Base-by-base conservation (phyloP, 345 rosid species). In the Jatropha curcas region DNA sequence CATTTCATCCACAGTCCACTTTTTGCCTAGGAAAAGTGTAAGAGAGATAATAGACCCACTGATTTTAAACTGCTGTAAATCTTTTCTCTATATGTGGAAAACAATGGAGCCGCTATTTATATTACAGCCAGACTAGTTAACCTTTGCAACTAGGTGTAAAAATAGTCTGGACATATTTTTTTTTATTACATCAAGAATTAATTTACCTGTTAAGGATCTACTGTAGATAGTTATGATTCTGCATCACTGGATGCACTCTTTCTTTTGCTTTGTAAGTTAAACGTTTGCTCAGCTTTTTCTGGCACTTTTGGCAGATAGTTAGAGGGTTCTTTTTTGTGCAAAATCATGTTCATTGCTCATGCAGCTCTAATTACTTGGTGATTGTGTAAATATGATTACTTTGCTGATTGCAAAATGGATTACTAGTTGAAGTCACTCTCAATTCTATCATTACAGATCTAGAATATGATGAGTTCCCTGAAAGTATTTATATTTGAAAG, bases 401-500 rank as follows among this genome's bases (percentile, higher is more conserved):
- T 0, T 57, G 55, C 6, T 51, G 11, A 51, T 57, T 27, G 27
- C 20, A 14, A 20, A 14, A 37, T 28, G 20, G 1, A 35, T 59
- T 33, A 30, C 55, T 58, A 63, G 48, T 27, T 24, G 55, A 43
- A 33, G 11, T 10, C 24, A 27, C 9, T 43, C 46, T 57, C 20
- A 59, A 55, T 35, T 22, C 4, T 67, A 6, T 52, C 60, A 33
- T 66, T 4, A 67, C 50, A 12, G 33, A 55, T 35, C 48, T 37
- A 37, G 56, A 12, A 39, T 55, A 1, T 19, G 1, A 1, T 19
- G 1, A 69, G 46, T 35, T 62, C 10, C 17, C 52, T 19, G 33
- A 27, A 48, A 69, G 59, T 37, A 31, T 52, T 56, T 35, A 9
- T 62, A 71, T 50, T 63, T 31, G 72, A 72, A 63, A 72, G 68